Evolutionary conservation across 306 rosid genomes (phyloP), one percentile per base, ranked within the genome.

Genomic region (Crataegus laevigata): DNA sequence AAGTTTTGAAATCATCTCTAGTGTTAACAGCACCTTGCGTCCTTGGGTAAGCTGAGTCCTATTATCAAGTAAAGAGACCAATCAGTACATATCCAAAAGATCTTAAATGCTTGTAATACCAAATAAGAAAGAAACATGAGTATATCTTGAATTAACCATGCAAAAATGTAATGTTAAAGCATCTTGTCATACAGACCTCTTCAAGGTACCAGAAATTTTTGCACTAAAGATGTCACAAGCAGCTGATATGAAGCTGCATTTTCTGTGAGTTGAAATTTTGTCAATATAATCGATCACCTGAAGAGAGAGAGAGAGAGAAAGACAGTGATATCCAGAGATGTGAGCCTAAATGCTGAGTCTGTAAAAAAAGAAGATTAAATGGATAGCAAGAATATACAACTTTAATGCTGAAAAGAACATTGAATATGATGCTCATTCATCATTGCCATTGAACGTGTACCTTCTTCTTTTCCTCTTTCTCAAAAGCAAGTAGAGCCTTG

Each of bases 31-130:
- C 77, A 90, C 90, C 90, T 87, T 94, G 84, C 87, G 87, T 77
- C 97, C 98, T 61, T 94, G 94, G 69, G 87, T 85, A 82, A 94
- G 94, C 81, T 94, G 93, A 79, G 89, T 85, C 91, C 98, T 94
- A 76, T 72, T 47, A 76, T 69, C 78, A 86, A 77, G 73, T 66
- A 74, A 60, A 84, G 22, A 38, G 59, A 82, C 66, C 69, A 58
- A 64, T 85, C 79, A 80, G 74, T 59, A 81, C 38, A 30, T 21
- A 52, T 62, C 15, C 38, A 54, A 32, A 79, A 47, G 62, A 29
- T 36, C 5, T 34, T 77, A 55, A 66, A 30, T 0, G 1, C 38
- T 51, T 78, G 15, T 26, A 5, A 40, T 36, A 19, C 25, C n/a
- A 60, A 11, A 65, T 40, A 21, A 38, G 12, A 55, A 38, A 71